These are phyloP conservation scores for Spergularia azorica DNA, from an alignment of 179 eudicot genomes.

Conservation along the genomic window DNA sequence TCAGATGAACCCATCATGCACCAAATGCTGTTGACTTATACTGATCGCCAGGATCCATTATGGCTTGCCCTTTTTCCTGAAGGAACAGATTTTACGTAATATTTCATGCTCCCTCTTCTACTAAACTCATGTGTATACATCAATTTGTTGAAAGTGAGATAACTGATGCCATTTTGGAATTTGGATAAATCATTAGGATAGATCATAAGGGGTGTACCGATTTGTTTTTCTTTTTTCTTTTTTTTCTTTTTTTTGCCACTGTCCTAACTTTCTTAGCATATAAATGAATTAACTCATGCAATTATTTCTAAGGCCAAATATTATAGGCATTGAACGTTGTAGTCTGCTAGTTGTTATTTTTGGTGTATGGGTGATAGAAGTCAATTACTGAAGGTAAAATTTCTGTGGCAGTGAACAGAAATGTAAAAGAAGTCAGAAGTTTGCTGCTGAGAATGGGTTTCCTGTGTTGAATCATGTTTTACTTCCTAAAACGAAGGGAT, in stretches of 20 bases:
- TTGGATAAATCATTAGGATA: not conserved
- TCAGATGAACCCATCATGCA: slow-evolving; percentile 70
- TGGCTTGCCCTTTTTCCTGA: slow-evolving; percentile 95
- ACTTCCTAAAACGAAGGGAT: slow-evolving; percentile 84
- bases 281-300: not conserved
- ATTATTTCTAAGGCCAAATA: not conserved
- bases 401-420: slow-evolving; percentile 58
- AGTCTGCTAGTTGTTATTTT: not conserved
- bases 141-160: not conserved
- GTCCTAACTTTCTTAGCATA: not conserved
- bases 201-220: not conserved
- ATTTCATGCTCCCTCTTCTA: slow-evolving; percentile 21
- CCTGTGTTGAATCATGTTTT: slow-evolving; percentile 71
- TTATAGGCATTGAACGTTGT: not conserved
- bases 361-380: not conserved
- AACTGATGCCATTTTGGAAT: not conserved
- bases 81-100: slow-evolving; percentile 92
- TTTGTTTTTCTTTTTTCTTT: not conserved
- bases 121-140: slow-evolving; percentile 14
- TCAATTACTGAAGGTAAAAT: not conserved
- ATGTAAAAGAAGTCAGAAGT: slow-evolving; percentile 61
- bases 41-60: slow-evolving; percentile 52
- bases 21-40: slow-evolving; percentile 59
- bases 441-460: slow-evolving; percentile 64
- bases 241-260: not conserved